Evolutionary conservation across 768 basidiomycete species (phyloP), one percentile per base, ranked within the genome.

Genomic region (Calocybe cyanea): DNA sequence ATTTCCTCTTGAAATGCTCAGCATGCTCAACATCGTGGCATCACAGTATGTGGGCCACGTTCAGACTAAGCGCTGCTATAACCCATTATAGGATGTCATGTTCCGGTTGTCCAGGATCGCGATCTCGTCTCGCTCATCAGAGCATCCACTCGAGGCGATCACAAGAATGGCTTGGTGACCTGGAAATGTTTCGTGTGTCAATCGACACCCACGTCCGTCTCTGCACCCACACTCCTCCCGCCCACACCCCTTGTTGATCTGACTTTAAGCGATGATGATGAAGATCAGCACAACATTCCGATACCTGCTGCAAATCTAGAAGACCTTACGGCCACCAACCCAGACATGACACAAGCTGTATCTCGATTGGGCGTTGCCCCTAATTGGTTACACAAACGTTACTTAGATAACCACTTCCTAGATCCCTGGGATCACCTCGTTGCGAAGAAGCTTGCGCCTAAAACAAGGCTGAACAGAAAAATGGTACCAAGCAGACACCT

Each of bases 1-100:
- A 61, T 7, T 67, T 71, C 42, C 56, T 71, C 6, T 55, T 73
- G 23, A 53, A 53, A 7, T 73, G 71, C 45, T 24, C 43, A 13
- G 23, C 31, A 34, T 71, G 71, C 41, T n/a, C 43, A 1, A 41
- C 42, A 1, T 51, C 49, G 17, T 71, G 63, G 60, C 71, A 73
- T 43, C 71, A 73, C 43, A 59, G 68, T 69, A 46, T 42, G 64
- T 55, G 14, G 24, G 35, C 20, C 25, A 44, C 40, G 44, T 19
- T 7, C 20, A 28, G 7, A 24, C 17, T 8, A n/a, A 14, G 24
- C 34, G 3, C 32, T 15, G 33, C 21, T 33, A 38, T 19, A 40
- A 25, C 38, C 43, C 25, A 21, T 45, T 46, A 9, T 41, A 70
- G 68, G 68, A 31, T 68, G 67, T 47, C 71, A 71, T 51, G 37